A percentile compares a stretch with the other conserved stretches of the same genome.
These are phyloP conservation scores for Pythium dissotocum DNA, from an alignment of 352 stramenopile genomes.

Conservation along the genomic window DNA sequence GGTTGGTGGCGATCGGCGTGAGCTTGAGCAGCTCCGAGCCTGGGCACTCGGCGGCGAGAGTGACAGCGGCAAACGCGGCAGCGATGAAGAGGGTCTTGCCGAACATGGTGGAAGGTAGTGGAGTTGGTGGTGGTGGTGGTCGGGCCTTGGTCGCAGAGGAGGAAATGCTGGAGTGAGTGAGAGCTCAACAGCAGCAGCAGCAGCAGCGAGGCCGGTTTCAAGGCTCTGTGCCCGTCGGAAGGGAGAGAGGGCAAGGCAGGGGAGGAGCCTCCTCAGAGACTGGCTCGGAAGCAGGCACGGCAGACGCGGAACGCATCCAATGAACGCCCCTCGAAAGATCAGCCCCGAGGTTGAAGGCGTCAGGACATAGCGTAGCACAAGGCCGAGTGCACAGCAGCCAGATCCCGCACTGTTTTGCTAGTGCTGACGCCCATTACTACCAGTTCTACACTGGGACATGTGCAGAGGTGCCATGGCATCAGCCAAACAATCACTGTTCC, in stretches of 20 bases:
- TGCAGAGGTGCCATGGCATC: background rate
- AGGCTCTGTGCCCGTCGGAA: background rate
- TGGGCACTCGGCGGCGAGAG: constrained; percentile 6
- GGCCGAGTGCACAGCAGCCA: background rate
- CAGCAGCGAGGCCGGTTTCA: background rate
- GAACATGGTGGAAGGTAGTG: constrained; percentile 13
- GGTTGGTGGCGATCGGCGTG: constrained; percentile 9
- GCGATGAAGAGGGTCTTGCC: constrained; percentile 10
- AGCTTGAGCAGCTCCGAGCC: constrained; percentile 18
- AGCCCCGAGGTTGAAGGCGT: background rate
- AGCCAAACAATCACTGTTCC: background rate
- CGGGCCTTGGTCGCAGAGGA: background rate
- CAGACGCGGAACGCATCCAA: background rate
- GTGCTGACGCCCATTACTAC: constrained; percentile 1
- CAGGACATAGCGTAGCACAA: background rate
- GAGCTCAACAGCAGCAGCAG: background rate
- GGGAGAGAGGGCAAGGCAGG: background rate
- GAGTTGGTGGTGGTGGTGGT: background rate
- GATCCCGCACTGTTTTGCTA: background rate
- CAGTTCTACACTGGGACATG: background rate
- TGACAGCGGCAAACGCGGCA: constrained; percentile 12
- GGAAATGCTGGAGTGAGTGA: background rate
- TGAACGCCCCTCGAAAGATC: background rate
- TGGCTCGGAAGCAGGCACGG: background rate
- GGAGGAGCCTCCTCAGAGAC: background rate